Conservation (phyloP, 345 rosid species). For the Acer yangbiense region DNA sequence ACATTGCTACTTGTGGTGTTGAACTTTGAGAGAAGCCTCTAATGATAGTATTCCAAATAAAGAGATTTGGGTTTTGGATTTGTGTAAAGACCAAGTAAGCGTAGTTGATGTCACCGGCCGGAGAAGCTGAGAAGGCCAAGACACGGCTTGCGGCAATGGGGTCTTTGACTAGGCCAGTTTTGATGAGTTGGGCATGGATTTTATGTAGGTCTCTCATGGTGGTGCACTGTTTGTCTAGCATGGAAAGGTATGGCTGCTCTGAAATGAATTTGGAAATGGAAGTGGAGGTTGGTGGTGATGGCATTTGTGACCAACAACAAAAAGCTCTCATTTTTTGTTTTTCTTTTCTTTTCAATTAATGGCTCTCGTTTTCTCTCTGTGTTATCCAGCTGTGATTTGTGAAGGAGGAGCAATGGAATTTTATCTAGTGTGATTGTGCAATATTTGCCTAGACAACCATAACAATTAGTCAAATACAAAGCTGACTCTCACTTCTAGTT, state of each 20-base stretch:
- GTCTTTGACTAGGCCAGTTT: slow-evolving; percentile 58
- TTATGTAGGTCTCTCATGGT: slow-evolving; percentile 63
- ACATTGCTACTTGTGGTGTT: slow-evolving; percentile 50
- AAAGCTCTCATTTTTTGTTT: slow-evolving; percentile 24
- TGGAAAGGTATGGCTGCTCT: slow-evolving; percentile 43
- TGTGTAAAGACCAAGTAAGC: slow-evolving; percentile 59
- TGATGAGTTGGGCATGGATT: slow-evolving; percentile 69
- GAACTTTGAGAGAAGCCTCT: slow-evolving; percentile 75
- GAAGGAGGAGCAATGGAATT: neutral
- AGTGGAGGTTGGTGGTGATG: slow-evolving; percentile 35
- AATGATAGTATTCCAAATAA: slow-evolving; percentile 74
- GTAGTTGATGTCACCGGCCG: slow-evolving; percentile 60
- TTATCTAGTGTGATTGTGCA: no score
- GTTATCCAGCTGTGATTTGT: slow-evolving; percentile 1
- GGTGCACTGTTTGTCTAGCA: slow-evolving; percentile 51
- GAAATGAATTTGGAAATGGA: slow-evolving; percentile 39
- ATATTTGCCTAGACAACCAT: no score
- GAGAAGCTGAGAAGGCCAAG: slow-evolving; percentile 60
- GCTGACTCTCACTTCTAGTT: no score
- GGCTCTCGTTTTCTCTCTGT: slow-evolving; percentile 9
- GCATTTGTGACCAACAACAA: slow-evolving; percentile 22
- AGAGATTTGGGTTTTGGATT: slow-evolving; percentile 49
- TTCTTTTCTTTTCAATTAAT: neutral
- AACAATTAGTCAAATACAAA: no score
- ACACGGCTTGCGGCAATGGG: slow-evolving; percentile 61